These are phyloP conservation scores for Debaryomyces sp. DNA, from an alignment of 1,139 yeast genomes.

Conservation along the genomic window DNA sequence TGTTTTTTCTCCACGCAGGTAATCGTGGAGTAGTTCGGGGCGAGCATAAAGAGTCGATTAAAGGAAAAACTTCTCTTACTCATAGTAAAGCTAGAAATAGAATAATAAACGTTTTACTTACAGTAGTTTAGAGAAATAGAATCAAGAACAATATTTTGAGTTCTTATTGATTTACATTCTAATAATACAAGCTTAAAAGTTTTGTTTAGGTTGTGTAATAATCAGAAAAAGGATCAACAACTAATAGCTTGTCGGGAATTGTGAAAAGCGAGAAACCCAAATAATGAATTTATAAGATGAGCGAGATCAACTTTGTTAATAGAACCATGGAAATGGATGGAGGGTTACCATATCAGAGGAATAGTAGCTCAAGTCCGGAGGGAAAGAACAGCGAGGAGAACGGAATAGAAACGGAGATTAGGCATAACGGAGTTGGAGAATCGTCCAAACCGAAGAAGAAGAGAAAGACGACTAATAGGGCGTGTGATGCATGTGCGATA, in stretches of 20 bases:
- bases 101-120: not conserved
- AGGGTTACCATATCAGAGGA: not conserved
- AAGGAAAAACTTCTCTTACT: slow-evolving; percentile 3
- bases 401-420: not conserved
- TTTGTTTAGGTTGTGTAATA: not conserved
- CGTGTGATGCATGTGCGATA: slow-evolving; percentile 51
- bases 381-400: not conserved
- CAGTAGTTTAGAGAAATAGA: not conserved
- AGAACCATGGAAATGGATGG: not conserved
- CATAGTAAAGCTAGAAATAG: not conserved
- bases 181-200: not conserved
- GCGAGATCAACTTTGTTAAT: not conserved
- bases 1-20: slow-evolving; percentile 2
- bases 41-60: not conserved
- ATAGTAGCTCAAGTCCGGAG: slow-evolving; percentile 3
- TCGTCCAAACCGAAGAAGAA: slow-evolving; percentile 19
- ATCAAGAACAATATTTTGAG: not conserved
- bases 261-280: not conserved
- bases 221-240: not conserved
- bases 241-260: not conserved
- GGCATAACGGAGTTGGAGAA: not conserved
- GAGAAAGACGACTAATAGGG: slow-evolving; percentile 27
- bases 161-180: not conserved
- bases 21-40: slow-evolving; percentile 1
- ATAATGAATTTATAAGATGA: slow-evolving; percentile 2